phyloP scores from a whole-genome alignment of 163 green algal genomes.

The Scenedesmus sp. region DNA sequence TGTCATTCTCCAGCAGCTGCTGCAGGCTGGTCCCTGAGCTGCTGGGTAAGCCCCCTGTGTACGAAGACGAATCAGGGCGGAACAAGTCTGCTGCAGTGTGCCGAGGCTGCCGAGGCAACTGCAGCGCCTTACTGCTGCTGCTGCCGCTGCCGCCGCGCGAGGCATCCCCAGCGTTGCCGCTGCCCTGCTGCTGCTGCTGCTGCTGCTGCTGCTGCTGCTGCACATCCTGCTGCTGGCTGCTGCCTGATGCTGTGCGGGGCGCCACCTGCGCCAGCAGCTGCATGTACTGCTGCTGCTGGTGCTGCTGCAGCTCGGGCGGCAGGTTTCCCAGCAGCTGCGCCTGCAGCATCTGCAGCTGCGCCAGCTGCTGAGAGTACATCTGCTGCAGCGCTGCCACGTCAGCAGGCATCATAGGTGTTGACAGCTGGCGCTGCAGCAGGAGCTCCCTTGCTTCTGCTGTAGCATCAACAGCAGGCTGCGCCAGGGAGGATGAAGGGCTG shows the following conservation, averaged over 20 bases:
- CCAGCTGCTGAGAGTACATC: conserved; percentile 21
- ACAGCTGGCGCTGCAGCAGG: conserved; percentile 34
- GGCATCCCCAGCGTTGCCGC: neutral
- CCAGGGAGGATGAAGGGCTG: neutral
- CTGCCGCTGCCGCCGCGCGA: neutral
- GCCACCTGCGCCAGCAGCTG: neutral
- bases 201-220: neutral
- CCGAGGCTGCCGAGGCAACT: neutral
- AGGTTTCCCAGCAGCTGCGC: neutral
- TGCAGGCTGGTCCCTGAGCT: neutral
- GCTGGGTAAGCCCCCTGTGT: neutral
- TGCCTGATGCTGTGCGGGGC: neutral
- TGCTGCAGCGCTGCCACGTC: conserved; percentile 8
- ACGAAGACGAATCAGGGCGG: neutral
- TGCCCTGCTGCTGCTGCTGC: neutral
- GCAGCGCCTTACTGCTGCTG: neutral
- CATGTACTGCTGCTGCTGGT: neutral
- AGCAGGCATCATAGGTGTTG: neutral
- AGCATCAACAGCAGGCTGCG: conserved; percentile 14
- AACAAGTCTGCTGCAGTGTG: conserved; percentile 30
- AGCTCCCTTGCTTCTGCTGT: neutral
- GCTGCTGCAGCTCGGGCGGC: conserved; percentile 3
- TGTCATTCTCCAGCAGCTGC: conserved; percentile 1
- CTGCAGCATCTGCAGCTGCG: conserved; percentile 35
- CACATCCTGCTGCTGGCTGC: neutral